Evolutionary conservation across 169 alveolate species (phyloP), one percentile per base, ranked within the genome.

Genomic region (Eimeria acervulina): DNA sequence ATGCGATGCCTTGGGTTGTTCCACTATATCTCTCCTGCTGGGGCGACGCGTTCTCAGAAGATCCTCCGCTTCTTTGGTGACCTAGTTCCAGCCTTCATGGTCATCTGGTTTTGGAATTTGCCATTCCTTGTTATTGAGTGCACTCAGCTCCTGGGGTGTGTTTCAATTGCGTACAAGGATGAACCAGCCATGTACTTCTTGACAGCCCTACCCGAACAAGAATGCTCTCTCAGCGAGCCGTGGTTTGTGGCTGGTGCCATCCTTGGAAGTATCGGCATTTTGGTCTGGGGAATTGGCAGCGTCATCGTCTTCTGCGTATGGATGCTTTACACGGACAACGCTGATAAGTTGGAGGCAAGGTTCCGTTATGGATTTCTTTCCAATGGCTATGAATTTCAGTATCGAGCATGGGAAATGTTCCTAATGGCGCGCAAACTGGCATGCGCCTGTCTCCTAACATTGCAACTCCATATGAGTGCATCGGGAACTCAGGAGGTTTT

Each of bases 401-500:
- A 95, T 36, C 90, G 95, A 42, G 84, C 89, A 40, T 95, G 95
- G 95, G 97, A 95, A 36, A 88, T 72, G 84, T n/a, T 95, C 33
- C 72, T 87, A 47, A 61, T 68, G 74, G 83, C 83, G 55, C 95
- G 97, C 19, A 95, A 95, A 59, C 63, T 80, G 63, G 84, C 81
- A 23, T 70, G 94, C 31, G 96, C 96, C 15, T 84, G 81, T 42
- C 68, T 91, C 36, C 76, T 95, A 36, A 76, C 97, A n/a, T 28
- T 91, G 59, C 89, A 91, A 31, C 90, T 84, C 33, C 89, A 90
- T 66, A 47, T 90, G 85, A 90, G 76, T 47, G 76, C 90, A 28
- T 44, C 94, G 38, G 97, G 97, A 21, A 90, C 95, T 7, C 95
- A 87, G 61, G 97, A 95, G 90, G 74, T 90, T 36, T 95, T 95